Evolutionary conservation across 306 rosid species (phyloP), one percentile per base, ranked within the genome.

Genomic region (Dicorynia guianensis): DNA sequence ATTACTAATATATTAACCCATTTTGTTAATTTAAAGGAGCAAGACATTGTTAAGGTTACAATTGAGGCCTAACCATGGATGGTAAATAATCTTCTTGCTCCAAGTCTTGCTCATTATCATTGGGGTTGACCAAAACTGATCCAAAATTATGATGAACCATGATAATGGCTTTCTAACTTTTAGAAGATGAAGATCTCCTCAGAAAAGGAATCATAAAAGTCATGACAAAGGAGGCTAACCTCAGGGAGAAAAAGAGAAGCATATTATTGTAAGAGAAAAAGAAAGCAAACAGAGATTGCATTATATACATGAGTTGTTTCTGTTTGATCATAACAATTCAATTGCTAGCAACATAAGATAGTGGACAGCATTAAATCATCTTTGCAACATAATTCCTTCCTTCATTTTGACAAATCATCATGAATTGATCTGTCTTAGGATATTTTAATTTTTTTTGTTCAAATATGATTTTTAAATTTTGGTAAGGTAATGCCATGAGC

Each of bases 281-380:
- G 53, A 38, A 60, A 49, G 18, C 35, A 42, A 58, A 46, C 11
- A 34, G 0, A 55, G 5, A 17, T 67, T 74, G 54, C 79, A 74
- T 74, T 38, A 52, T 73, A 17, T 33, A 38, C 14, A 6, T 73
- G 44, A 38, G 46, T 46, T 59, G 65, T 75, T 54, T 63, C 14
- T 53, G 55, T 76, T 65, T 68, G 73, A 59, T 8, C 14, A 57
- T 9, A 46, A 54, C 50, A 76, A 56, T 61, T 66, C 68, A 67
- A 34, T 67, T 17, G 61, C 43, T 56, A n/a, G 54, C 46, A 77
- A 82, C 86, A 78, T 3, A 25, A 73, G 47, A 47, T 73, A 68
- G 74, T 78, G 86, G 77, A 75, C 69, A 72, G 34, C 74, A 42
- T 25, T 25, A 25, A 25, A 1, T 25, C 30, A 1, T 25, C 30